A percentile compares a stretch with the other conserved stretches of the same genome.
phyloP scores from a whole-genome alignment of 345 rosid genomes.

The Eucalyptus rudis region DNA sequence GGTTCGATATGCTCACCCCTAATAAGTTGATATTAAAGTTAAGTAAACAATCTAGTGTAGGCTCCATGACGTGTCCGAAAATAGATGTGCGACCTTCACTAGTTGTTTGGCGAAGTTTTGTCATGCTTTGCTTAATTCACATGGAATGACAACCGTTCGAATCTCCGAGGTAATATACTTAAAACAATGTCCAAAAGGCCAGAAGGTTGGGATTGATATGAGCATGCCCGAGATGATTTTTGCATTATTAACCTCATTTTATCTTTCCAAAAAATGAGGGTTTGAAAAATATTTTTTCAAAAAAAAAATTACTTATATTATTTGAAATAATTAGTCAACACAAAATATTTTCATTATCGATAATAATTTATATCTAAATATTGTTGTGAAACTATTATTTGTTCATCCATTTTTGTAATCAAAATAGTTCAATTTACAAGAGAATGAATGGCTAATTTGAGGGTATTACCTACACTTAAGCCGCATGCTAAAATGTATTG shows the following conservation, averaged over 20 bases:
- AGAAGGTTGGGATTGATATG: neutral
- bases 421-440: neutral
- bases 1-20: too few species aligned
- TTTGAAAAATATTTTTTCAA: neutral
- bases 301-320: neutral
- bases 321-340: neutral
- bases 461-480: neutral
- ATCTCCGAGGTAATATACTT: neutral
- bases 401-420: neutral
- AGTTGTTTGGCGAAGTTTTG: neutral
- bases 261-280: neutral
- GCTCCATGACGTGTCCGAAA: neutral
- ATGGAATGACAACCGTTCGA: accelerated
- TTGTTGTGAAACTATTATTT: neutral
- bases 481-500: neutral
- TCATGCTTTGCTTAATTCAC: neutral
- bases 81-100: neutral
- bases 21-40: neutral
- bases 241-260: neutral
- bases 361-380: neutral
- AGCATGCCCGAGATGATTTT: neutral
- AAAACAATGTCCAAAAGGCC: neutral
- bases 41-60: neutral
- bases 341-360: neutral
- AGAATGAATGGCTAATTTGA: neutral